These are phyloP conservation scores for Panus rudis DNA, from an alignment of 768 basidiomycete species.

Conservation along the genomic window DNA sequence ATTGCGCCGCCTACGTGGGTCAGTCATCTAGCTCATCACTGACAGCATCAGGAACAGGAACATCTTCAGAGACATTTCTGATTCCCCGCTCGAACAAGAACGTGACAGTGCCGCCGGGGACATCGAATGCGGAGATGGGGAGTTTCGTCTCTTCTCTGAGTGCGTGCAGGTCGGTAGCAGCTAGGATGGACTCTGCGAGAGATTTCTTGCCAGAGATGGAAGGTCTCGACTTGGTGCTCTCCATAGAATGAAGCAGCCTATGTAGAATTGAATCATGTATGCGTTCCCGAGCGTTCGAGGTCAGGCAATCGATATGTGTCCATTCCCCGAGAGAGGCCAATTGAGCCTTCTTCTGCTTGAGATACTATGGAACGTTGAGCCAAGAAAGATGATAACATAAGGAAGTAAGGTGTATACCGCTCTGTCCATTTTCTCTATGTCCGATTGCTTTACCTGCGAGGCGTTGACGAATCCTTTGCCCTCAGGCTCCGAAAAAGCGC, in stretches of 20 bases:
- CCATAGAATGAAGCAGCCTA: conserved; percentile 32
- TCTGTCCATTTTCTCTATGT: conserved; percentile 41
- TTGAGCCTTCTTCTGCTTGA: conserved; percentile 59
- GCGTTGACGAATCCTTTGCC: conserved; percentile 55
- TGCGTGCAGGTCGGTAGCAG: conserved; percentile 44
- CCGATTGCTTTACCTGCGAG: conserved; percentile 46
- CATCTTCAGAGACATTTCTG: too few relatives aligned
- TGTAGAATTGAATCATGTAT: conserved; percentile 65
- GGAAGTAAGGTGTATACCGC: conserved; percentile 32
- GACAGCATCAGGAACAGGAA: too few relatives aligned
- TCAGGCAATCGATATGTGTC: conserved; percentile 77
- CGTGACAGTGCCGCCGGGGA: conserved; percentile 63
- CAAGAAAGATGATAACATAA: conserved; percentile 8
- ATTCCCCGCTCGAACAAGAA: conserved; percentile 70
- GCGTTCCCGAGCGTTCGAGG: conserved; percentile 32
- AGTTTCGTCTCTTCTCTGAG: conserved; percentile 30
- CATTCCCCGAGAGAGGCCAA: conserved; percentile 74
- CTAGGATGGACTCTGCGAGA: conserved; percentile 27
- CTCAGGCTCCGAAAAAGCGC: conserved; percentile 19
- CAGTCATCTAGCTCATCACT: too few relatives aligned
- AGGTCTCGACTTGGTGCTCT: conserved; percentile 7
- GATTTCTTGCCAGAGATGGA: conserved; percentile 17
- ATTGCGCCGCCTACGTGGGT: too few relatives aligned
- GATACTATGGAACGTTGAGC: conserved; percentile 44
- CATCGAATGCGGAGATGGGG: conserved; percentile 35